These are phyloP conservation scores for Meyerozyma guilliermondii DNA, from an alignment of 1,139 yeast genomes.

Conservation along the genomic window DNA sequence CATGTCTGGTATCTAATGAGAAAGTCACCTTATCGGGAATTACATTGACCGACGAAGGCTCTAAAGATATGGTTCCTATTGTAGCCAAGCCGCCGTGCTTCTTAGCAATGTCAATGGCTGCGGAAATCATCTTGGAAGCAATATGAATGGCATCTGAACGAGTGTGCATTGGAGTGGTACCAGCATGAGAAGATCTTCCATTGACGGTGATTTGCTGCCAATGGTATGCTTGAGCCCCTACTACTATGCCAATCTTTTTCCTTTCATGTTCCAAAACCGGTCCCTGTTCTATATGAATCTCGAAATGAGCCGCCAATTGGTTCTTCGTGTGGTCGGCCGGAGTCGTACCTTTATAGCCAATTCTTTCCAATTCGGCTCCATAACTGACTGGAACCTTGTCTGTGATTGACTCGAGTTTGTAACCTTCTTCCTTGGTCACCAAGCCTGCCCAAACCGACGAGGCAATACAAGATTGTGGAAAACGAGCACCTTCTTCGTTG, in stretches of 20 bases:
- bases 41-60: slow-evolving; percentile 62
- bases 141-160: slow-evolving; percentile 61
- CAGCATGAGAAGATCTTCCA: slow-evolving; percentile 69
- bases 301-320: slow-evolving; percentile 66
- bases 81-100: slow-evolving; percentile 51
- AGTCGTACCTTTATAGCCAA: slow-evolving; percentile 54
- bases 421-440: slow-evolving; percentile 42
- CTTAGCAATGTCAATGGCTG: slow-evolving; percentile 52
- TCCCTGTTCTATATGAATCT: slow-evolving; percentile 74
- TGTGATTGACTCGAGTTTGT: slow-evolving; percentile 47
- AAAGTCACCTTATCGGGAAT: slow-evolving; percentile 59
- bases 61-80: slow-evolving; percentile 51
- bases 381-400: slow-evolving; percentile 50
- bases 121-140: slow-evolving; percentile 50
- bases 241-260: slow-evolving; percentile 58
- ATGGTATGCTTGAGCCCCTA: slow-evolving; percentile 61
- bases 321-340: slow-evolving; percentile 44
- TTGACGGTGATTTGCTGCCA: slow-evolving; percentile 53
- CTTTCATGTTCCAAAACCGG: slow-evolving; percentile 56
- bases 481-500: slow-evolving; percentile 76
- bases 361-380: slow-evolving; percentile 50
- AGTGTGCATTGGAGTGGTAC: slow-evolving; percentile 64
- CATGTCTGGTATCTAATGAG: slow-evolving; percentile 55
- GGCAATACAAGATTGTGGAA: slow-evolving; percentile 62
- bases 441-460: slow-evolving; percentile 64